Evolutionary conservation across 306 rosid species (phyloP), one percentile per base, ranked within the genome.

Genomic region (Sicyos edulis): DNA sequence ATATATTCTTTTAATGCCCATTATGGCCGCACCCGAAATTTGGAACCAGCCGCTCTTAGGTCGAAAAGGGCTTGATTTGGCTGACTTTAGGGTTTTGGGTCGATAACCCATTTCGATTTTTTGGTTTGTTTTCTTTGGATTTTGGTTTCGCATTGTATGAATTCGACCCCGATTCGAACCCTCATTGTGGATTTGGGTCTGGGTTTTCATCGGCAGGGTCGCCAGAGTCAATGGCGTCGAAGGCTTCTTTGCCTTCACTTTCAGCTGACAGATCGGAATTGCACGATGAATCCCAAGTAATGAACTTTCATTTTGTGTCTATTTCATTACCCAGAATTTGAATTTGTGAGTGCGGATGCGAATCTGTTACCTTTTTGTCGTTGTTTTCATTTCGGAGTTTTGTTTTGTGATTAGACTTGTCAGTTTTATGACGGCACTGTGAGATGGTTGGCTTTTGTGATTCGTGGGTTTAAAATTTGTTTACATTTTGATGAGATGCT

Each of bases 191-290:
- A 50, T 13, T 76, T 79, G 75, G 86, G 76, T 69, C 81, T 62
- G 22, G 54, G 50, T 20, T 76, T 72, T 74, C 82, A 70, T 62
- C 80, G 68, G 61, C 73, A 63, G 73, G 85, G 68, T 78, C 80
- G 87, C 77, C 83, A 1, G 34, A 76, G 73, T 73, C 96, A 83
- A 92, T 92, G 98, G 88, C 89, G 82, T 92, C 97, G 71, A 86
- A 80, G 82, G 83, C 84, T 63, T 79, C 87, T 63, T 81, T 79
- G 73, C 85, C 86, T 56, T 83, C 92, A 1, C 82, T 83, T 10
- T 88, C 96, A 4, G 85, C 87, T 70, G 61, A 66, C 37, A 78
- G 88, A 88, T 86, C 89, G 64, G 87, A 85, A 58, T 82, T 79
- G 77, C 73, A 10, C 52, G 49, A 76, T 50, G 88, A 77, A 34